Evolutionary conservation across 176 grass and related monocot species (phyloP), one percentile per base, ranked within the genome.

Genomic region (Bonia amplexicaulis): DNA sequence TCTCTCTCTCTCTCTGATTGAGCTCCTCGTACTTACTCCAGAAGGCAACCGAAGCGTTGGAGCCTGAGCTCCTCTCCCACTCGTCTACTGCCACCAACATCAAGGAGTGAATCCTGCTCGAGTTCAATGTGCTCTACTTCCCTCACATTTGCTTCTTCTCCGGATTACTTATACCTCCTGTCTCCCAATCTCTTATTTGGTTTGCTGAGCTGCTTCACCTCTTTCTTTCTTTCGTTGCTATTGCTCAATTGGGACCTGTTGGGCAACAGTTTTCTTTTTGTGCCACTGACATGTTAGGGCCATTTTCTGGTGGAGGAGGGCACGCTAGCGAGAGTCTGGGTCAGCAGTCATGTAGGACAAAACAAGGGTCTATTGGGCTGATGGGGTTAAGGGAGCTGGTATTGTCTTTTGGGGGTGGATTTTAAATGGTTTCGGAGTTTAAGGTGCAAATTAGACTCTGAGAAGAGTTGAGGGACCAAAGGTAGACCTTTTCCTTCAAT

Each of bases 101-200:
- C 80, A 95, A 95, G 93, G 93, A 98, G 68, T 93, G 96, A 91
- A 98, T 98, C 93, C 89, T 98, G 68, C 96, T 98, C 8, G 93
- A 98, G 83, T 91, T 98, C 80, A 85, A 85, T 74, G 93, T 95
- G 72, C 58, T 93, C 49, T 98, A 89, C 89, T 77, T 93, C 64
- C 82, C 95, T 17, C 95, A 90, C 27, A 71, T 95, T 70, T 86
- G 93, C 51, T 53, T 53, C 49, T 52, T 52, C 4, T 53, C 5
- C 15, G 51, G 17, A 53, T 53, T 53, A 53, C 15, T 6, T 16
- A 53, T 52, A 52, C 0, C 49, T 52, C 49, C 49, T 0, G 6
- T 17, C 5, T 15, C 49, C 49, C 49, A 52, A 52, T 52, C 49
- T 52, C 15, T 52, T 40, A 40, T 40, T 52, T 17, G 49, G 49